phyloP scores from a whole-genome alignment of 2,329 filamentous ascomycete genomes.

The Ciborinia camelliae region DNA sequence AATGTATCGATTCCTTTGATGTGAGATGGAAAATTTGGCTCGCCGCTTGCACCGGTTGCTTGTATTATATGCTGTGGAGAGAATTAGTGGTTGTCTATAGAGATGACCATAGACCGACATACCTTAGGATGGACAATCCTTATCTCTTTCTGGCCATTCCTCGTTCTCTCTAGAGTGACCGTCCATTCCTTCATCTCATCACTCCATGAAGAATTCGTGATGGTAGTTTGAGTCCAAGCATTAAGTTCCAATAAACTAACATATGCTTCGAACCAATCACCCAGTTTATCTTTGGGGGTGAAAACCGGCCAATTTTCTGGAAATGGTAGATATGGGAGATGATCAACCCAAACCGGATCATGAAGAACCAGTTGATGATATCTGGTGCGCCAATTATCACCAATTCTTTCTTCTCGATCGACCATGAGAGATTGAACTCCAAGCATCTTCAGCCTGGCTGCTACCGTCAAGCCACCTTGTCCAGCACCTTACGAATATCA shows the following conservation, averaged over 20 bases:
- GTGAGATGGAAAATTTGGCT: slow-evolving; percentile 48
- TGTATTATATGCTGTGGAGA: slow-evolving; percentile 24
- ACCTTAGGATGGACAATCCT: slow-evolving; percentile 24
- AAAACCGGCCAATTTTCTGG: slow-evolving; percentile 65
- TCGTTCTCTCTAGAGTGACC: slow-evolving; percentile 46
- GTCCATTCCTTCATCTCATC: slow-evolving; percentile 52
- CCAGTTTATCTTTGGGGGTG: slow-evolving; percentile 69
- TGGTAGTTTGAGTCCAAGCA: slow-evolving; percentile 56
- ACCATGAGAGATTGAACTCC: slow-evolving; percentile 54
- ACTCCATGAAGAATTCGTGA: slow-evolving; percentile 46
- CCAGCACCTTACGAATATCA: slow-evolving; percentile 52
- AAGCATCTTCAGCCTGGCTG: slow-evolving; percentile 58
- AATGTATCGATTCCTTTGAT: slow-evolving; percentile 53
- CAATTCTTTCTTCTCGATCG: slow-evolving; percentile 55
- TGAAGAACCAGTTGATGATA: slow-evolving; percentile 66
- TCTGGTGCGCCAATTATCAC: slow-evolving; percentile 62
- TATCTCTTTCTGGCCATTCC: slow-evolving; percentile 26
- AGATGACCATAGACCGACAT: not conserved
- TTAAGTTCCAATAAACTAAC: slow-evolving; percentile 62
- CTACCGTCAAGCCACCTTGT: slow-evolving; percentile 56
- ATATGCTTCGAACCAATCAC: slow-evolving; percentile 65
- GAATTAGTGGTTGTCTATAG: slow-evolving; percentile 27
- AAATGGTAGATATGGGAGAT: slow-evolving; percentile 63
- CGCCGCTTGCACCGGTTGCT: slow-evolving; percentile 47
- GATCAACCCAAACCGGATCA: slow-evolving; percentile 58